phyloP scores from a whole-genome alignment of 176 grass and related monocot species.

The Ampelocalamus luodianensis region DNA sequence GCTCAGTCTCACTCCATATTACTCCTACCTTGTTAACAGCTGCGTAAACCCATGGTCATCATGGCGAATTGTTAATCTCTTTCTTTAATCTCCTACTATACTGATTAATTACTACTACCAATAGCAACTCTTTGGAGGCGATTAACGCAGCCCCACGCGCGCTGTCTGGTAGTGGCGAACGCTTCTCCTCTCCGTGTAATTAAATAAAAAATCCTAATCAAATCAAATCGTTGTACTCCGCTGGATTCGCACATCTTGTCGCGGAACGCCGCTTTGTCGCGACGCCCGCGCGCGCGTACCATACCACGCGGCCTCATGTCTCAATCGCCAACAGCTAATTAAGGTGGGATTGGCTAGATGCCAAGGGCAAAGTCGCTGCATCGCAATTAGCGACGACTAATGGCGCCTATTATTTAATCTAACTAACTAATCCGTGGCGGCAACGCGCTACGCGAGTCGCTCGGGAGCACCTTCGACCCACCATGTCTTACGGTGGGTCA shows the following conservation, averaged over 20 bases:
- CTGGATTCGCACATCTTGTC: neutral
- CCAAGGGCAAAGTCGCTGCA: constrained; percentile 31
- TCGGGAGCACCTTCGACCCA: neutral
- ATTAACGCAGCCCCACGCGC: neutral
- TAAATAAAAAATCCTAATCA: neutral
- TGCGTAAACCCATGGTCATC: neutral
- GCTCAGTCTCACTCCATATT: too few species aligned
- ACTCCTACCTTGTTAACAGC: neutral
- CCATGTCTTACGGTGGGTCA: too few species aligned
- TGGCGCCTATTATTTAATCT: neutral
- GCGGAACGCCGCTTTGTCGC: constrained; percentile 13
- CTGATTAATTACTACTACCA: neutral
- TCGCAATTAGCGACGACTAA: constrained; percentile 3
- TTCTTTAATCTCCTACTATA: neutral
- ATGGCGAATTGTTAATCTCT: neutral
- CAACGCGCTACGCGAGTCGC: neutral
- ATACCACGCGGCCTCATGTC: constrained; percentile 23
- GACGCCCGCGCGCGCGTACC: neutral
- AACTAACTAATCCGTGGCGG: neutral
- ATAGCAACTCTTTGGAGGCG: neutral
- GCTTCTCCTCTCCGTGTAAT: too few species aligned
- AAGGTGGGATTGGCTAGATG: neutral
- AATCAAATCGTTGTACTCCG: neutral
- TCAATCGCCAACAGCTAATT: neutral
- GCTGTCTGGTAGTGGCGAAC: too few species aligned